Percentiles rank a stretch among this genome's conserved stretches.
These are phyloP conservation scores for Lachnellula arida DNA, from an alignment of 2,329 filamentous ascomycete species.

Conservation along the genomic window DNA sequence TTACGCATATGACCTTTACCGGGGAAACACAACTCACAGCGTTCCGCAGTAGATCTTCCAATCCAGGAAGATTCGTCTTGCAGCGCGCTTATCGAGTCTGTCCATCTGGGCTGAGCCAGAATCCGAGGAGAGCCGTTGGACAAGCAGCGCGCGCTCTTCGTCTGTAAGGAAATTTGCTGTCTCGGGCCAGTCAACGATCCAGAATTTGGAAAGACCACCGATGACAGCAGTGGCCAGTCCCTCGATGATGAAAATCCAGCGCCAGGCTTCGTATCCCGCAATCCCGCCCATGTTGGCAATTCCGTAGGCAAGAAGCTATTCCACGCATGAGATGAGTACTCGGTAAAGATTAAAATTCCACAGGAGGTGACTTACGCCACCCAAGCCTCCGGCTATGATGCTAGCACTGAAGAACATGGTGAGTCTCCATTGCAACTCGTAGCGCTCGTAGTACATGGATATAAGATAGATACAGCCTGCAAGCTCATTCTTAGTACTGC, in stretches of 20 bases:
- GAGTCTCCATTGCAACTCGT: constrained; percentile 47
- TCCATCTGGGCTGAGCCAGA: constrained; percentile 23
- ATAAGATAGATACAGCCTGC: constrained; percentile 37
- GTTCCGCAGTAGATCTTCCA: constrained; percentile 40
- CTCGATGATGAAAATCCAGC: constrained; percentile 44
- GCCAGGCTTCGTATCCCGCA: constrained; percentile 30
- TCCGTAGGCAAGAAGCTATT: too few species aligned
- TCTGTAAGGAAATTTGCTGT: constrained; percentile 39
- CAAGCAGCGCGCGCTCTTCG: constrained; percentile 32
- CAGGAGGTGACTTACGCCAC: constrained; percentile 31
- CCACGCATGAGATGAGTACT: too few species aligned
- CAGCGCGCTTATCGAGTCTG: constrained; percentile 31
- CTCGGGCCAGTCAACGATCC: constrained; percentile 44
- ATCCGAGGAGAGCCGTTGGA: constrained; percentile 20
- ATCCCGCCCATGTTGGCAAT: too few species aligned
- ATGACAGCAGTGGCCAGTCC: constrained; percentile 33
- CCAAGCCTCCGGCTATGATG: constrained; percentile 50
- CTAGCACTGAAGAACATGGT: constrained; percentile 51
- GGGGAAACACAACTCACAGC: background rate
- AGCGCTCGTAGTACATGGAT: constrained; percentile 45
- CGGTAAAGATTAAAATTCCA: too few species aligned
- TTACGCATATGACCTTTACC: background rate
- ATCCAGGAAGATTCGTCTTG: constrained; percentile 39
- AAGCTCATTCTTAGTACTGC: background rate
- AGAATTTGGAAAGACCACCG: constrained; percentile 36